A percentile compares a stretch with the other conserved stretches of the same genome.
These are phyloP conservation scores for Rhizopus stolonifer DNA, from an alignment of 371 early-diverging fungal genomes.

Conservation along the genomic window DNA sequence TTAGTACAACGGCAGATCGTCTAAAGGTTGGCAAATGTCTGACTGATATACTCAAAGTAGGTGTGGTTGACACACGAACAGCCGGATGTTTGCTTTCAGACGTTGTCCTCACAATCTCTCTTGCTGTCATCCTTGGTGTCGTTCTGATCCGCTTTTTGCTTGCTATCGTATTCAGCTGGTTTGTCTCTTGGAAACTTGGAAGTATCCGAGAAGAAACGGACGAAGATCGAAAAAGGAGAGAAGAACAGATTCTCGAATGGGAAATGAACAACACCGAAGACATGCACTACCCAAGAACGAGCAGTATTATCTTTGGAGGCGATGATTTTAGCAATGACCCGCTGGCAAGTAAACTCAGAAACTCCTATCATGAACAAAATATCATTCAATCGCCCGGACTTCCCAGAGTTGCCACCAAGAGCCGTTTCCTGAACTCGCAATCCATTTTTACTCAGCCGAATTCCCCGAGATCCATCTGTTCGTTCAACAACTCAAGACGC, in stretches of 20 bases:
- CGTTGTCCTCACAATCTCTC: constrained; percentile 72
- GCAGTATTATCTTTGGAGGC: constrained; percentile 25
- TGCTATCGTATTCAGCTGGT: constrained; percentile 84
- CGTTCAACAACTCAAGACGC: neutral
- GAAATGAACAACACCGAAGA: constrained; percentile 66
- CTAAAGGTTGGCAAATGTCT: constrained; percentile 63
- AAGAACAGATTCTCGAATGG: constrained; percentile 61
- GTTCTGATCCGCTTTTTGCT: constrained; percentile 81
- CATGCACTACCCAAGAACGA: constrained; percentile 48
- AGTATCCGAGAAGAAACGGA: constrained; percentile 69
- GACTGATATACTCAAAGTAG: constrained; percentile 71
- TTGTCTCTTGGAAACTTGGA: constrained; percentile 71
- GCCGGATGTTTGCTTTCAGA: constrained; percentile 80
- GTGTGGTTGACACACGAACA: constrained; percentile 71
- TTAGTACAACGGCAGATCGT: constrained; percentile 55
- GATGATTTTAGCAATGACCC: neutral
- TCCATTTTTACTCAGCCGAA: constrained; percentile 45
- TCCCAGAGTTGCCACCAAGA: constrained; percentile 11
- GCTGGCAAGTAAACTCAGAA: neutral
- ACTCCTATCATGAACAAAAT: neutral
- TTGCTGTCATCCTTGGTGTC: constrained; percentile 76
- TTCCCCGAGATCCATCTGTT: constrained; percentile 13
- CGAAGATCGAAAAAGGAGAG: constrained; percentile 52
- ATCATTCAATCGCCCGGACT: constrained; percentile 3
- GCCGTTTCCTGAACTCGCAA: constrained; percentile 41